Base-by-base conservation (phyloP, 192 early-diverging fungal species). In the Backusella australiensis region DNA sequence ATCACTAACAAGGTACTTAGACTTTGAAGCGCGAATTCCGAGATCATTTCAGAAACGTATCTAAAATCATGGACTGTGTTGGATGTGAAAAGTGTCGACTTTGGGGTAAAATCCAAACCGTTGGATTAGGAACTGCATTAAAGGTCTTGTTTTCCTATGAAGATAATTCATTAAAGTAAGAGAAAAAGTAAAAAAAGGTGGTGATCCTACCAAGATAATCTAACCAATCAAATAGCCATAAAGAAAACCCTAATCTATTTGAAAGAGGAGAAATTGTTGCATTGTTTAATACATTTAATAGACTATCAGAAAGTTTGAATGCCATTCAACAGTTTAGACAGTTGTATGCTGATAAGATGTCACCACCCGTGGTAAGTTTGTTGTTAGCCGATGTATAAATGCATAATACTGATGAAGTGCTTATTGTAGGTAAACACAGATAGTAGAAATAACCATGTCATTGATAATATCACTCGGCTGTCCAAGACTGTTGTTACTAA, bases 41-140 rank as follows among this genome's bases (percentile, higher is more conserved):
- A 80, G 86, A 91, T 34, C 90, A 91, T 76, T 99, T 99, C 86
- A 89, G 98, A 71, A 99, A 99, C 78, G 93, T 99, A 21, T 94
- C 97, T 14, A 83, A 90, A 26, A 98, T 99, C 81, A 99, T 99
- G 97, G 98, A 99, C 85, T 99, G 98, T 81, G 96, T 98, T 29
- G 95, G 93, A 1, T 99, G 98, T 80, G 96, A 99, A 84, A 99
- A 99, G 84, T 99, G 98, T 77, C 82, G 95, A 49, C 84, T 99
- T 38, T 99, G 98, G 98, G 98, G 98, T 32, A 99, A 99, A 80
- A 77, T 98, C 8, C 98, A 99, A 87, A 92, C 90, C 1, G 91
- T 93, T 75, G 98, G 98, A 7, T 83, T 99, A n/a, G 98, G 93
- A 69, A 96, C 97, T 0, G 98, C 97, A 3, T 87, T 99, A 46